Percentiles rank a stretch among this genome's conserved stretches.
phyloP scores from a whole-genome alignment of 345 rosid genomes.

The Citrus sp. region DNA sequence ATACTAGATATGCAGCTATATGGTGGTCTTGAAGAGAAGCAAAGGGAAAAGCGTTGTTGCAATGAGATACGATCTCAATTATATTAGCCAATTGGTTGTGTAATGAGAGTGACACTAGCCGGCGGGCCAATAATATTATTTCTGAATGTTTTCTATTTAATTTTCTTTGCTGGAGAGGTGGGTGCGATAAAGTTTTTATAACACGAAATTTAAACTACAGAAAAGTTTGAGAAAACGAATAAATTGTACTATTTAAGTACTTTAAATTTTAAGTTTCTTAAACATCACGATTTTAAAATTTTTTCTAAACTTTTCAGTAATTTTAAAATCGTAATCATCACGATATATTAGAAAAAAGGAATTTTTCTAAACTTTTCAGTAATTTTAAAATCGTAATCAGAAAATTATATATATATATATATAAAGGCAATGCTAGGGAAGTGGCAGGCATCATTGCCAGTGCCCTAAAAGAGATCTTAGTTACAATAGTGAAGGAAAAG shows the following conservation, averaged over 20 bases:
- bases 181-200: neutral
- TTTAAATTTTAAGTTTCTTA: no score
- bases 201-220: neutral
- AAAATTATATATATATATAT: no score
- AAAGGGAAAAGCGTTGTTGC: neutral
- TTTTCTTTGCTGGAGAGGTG: constrained; percentile 9
- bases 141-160: constrained; percentile 2
- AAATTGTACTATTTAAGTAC: no score
- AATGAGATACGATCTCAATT: neutral
- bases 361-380: fast-evolving
- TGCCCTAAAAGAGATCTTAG: constrained; percentile 18
- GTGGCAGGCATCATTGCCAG: constrained; percentile 35
- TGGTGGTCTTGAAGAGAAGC: neutral
- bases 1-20: neutral
- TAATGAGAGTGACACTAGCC: constrained; percentile 1
- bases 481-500: neutral
- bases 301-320: fast-evolving
- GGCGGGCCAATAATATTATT: constrained; percentile 10
- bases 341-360: no score
- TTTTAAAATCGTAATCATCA: no score
- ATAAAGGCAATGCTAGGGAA: neutral
- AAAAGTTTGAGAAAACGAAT: fast-evolving
- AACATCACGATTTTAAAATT: fast-evolving
- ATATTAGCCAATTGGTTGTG: constrained; percentile 7
- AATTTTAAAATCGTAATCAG: no score